Evolutionary conservation across 1,284 basidiomycete species (phyloP).

Genomic region (Tilletia setariae): DNA sequence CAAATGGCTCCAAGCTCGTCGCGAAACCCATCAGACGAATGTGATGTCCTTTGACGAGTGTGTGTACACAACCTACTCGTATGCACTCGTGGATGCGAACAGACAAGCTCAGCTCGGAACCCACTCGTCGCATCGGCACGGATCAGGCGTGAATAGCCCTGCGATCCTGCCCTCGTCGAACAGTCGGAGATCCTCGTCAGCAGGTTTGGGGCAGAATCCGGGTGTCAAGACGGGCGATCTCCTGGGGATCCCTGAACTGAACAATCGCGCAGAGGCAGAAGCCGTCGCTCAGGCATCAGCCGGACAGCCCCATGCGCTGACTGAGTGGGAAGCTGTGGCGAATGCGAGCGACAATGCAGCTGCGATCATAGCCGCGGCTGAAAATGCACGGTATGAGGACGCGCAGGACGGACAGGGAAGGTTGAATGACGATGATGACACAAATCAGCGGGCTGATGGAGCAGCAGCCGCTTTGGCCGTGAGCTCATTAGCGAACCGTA

Average conservation of each 20-base stretch:
- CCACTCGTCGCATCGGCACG: background rate
- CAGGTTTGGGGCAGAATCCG: background rate
- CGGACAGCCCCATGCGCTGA: too few relatives aligned
- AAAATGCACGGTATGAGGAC: background rate
- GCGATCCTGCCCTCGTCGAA: background rate
- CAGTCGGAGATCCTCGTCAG: background rate
- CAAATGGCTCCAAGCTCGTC: slow-evolving; percentile 80
- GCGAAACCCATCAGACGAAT: slow-evolving; percentile 71
- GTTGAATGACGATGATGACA: too few relatives aligned
- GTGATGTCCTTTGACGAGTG: slow-evolving; percentile 52
- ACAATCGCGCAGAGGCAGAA: slow-evolving; percentile 14
- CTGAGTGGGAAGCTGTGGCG: too few relatives aligned
- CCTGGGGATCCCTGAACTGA: slow-evolving; percentile 48
- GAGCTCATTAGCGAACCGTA: background rate
- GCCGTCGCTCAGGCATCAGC: background rate
- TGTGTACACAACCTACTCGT: slow-evolving; percentile 53
- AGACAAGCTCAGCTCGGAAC: slow-evolving; percentile 17
- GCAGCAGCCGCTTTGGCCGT: too few relatives aligned
- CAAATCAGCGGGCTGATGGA: too few relatives aligned
- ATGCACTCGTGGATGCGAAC: slow-evolving; percentile 46
- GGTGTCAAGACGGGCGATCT: slow-evolving; percentile 43
- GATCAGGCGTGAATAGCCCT: background rate
- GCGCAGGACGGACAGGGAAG: background rate
- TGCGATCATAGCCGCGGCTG: background rate
- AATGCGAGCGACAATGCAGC: slow-evolving; percentile 8